Percentiles rank a stretch among this genome's conserved stretches.
These are phyloP conservation scores for Flaveria robusta DNA, from an alignment of 129 eudicot genomes.

Conservation along the genomic window DNA sequence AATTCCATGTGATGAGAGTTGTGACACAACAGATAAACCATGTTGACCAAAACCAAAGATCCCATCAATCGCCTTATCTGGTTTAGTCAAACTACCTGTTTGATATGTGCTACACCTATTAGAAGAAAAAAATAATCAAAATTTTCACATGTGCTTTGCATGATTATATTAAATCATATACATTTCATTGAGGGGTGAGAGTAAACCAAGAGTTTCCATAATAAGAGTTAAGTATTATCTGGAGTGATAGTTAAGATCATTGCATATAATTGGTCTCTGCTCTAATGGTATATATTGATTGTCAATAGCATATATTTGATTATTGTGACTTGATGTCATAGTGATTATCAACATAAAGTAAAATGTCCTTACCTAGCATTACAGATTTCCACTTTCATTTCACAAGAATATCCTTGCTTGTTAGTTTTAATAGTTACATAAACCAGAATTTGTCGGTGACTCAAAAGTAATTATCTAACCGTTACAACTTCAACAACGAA, in stretches of 20 bases:
- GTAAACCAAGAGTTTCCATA: background rate
- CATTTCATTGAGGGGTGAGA: background rate
- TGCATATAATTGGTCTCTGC: background rate
- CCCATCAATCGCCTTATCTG: slow-evolving; percentile 91
- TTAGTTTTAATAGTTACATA: background rate
- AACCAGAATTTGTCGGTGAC: background rate
- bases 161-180: background rate
- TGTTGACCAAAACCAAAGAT: slow-evolving; percentile 93
- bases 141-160: background rate
- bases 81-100: slow-evolving; percentile 82
- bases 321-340: no score
- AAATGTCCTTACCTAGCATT: background rate
- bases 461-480: background rate
- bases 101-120: slow-evolving; percentile 92
- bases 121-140: slow-evolving; percentile 8
- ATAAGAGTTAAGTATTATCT: background rate
- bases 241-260: background rate
- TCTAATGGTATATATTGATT: no score
- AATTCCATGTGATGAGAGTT: slow-evolving; percentile 81
- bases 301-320: background rate
- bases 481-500: background rate
- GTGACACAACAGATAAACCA: slow-evolving; percentile 79
- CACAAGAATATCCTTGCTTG: slow-evolving; percentile 1
- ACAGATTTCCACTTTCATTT: background rate
- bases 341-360: no score